Evolutionary conservation across 441 rosid species (phyloP).

Genomic region (Jatropha multifida): DNA sequence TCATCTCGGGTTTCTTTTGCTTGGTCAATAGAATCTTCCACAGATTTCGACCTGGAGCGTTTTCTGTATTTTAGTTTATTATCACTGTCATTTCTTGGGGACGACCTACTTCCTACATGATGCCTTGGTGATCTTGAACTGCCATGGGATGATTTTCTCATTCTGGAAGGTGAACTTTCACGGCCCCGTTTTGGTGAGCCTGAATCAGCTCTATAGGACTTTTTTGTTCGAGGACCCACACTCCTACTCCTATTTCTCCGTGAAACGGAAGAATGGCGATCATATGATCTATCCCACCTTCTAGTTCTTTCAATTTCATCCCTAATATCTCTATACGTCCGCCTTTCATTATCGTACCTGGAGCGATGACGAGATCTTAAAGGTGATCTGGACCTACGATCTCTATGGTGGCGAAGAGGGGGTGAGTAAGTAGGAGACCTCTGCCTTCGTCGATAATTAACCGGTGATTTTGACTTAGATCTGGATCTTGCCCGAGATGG

Average conservation of each 20-base stretch:
- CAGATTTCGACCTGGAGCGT: constrained; percentile 65
- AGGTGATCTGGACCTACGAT: constrained; percentile 75
- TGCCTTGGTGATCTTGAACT: constrained; percentile 69
- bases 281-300: constrained; percentile 55
- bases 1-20: constrained; percentile 40
- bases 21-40: constrained; percentile 48
- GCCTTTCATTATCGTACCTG: constrained; percentile 59
- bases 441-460: constrained; percentile 52
- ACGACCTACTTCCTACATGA: constrained; percentile 51
- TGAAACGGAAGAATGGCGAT: constrained; percentile 52
- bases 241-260: constrained; percentile 78
- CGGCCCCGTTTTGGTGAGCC: constrained; percentile 52
- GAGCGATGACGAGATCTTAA: constrained; percentile 50
- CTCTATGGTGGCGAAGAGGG: constrained; percentile 54
- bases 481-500: constrained; percentile 63
- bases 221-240: constrained; percentile 60
- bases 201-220: constrained; percentile 51
- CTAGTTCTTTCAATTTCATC: constrained; percentile 51
- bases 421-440: constrained; percentile 81
- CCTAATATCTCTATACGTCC: constrained; percentile 58
- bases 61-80: constrained; percentile 44
- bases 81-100: constrained; percentile 52
- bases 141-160: constrained; percentile 50
- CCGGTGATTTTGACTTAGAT: constrained; percentile 80
- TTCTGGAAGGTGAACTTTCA: constrained; percentile 53